These are phyloP conservation scores for Corchorus olitorius DNA, from an alignment of 345 rosid genomes.

Conservation along the genomic window DNA sequence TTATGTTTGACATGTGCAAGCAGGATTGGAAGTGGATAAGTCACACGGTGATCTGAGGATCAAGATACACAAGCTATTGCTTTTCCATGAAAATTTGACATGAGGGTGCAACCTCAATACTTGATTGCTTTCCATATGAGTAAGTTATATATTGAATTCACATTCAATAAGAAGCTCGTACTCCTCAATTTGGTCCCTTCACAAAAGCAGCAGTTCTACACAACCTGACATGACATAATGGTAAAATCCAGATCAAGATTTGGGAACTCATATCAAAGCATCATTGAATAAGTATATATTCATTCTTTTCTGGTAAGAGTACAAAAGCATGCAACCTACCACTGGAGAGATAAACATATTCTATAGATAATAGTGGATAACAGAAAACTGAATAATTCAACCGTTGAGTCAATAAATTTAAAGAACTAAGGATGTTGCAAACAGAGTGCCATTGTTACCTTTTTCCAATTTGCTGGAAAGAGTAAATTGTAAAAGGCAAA, in stretches of 20 bases:
- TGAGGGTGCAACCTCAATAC: background rate
- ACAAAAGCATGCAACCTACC: background rate
- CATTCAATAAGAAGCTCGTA: background rate
- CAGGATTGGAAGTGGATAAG: slow-evolving; percentile 54
- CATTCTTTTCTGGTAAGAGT: background rate
- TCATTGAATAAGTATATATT: background rate
- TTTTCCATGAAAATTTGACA: no score
- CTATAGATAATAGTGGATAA: no score
- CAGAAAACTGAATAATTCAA: background rate
- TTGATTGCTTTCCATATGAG: background rate
- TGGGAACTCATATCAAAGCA: background rate
- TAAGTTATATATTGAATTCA: background rate
- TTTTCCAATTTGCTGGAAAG: no score
- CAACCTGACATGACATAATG: background rate
- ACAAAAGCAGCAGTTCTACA: background rate
- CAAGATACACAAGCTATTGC: background rate
- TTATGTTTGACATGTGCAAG: background rate
- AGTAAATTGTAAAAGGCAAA: no score
- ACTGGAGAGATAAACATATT: background rate
- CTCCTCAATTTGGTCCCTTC: background rate
- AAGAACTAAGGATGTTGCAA: background rate
- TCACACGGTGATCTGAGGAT: slow-evolving; percentile 23
- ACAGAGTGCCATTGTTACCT: background rate
- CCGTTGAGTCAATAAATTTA: background rate
- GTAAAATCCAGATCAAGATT: background rate